Base-by-base conservation (phyloP, 139 green algal genomes). In the Coelastrella sp. region DNA sequence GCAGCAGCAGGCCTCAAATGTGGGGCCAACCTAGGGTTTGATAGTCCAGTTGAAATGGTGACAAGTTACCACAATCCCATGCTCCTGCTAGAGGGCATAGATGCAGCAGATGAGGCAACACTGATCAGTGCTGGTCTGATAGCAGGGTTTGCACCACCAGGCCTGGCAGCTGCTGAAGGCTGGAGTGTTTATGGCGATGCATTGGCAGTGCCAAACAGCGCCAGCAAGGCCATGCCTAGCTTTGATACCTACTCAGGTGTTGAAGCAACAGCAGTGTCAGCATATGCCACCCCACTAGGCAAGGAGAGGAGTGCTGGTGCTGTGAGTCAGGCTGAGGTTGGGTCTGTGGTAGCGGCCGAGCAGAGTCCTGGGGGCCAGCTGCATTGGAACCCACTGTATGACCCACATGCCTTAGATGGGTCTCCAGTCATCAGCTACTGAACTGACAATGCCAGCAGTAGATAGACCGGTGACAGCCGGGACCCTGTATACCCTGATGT, bases 301-400 rank as follows among this genome's bases (percentile, higher is more conserved):
- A 78, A 58, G 27, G 82, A 87, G 61, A 22, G 63, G 9, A 72
- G 79, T 60, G 60, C 22, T n/a, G 60, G n/a, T 8, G 59, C 11
- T 14, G 58, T 27, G 10, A 56, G 60, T 35, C 81, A 75, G 6
- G 14, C 57, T 83, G 57, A 8, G 7, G 57, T 8, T 15, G 24
- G 61, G 19, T 68, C 19, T 17, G 63, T 5, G 6, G 82, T 17
- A 22, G 14, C 6, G 9, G 82, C 57, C 15, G 82, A 86, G 8
- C 57, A 60, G 25, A 66, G 25, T 63, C 25, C 63, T 63, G 82
- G 82, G 25, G 61, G 63, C 4, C 82, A 87, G 82, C 63, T 87
- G 63, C 82, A 87, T 20, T 87, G 82, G 82, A 87, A 87, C 25
- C 82, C 82, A 19, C 19, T 87, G 63, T 87, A 78, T 61, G 61